Conservation (phyloP, 805 yeast genomes). For the Candida dendrica region DNA sequence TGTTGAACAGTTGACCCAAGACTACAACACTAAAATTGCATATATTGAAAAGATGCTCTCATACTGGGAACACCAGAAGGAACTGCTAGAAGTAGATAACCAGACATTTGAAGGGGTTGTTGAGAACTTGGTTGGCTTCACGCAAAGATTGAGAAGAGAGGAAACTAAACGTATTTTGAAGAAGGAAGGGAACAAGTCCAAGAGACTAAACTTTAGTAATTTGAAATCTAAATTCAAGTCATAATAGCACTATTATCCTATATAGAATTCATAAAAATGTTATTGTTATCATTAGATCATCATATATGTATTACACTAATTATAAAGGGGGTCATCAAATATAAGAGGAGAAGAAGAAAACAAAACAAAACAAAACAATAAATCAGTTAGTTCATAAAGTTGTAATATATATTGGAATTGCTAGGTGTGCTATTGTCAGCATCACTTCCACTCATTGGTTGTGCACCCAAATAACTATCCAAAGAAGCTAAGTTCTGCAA, state of each 20-base stretch:
- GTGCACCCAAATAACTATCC: constrained; percentile 11
- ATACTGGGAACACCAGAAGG: constrained; percentile 46
- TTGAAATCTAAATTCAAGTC: constrained; percentile 2
- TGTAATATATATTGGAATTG: constrained; percentile 5
- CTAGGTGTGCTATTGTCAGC: not conserved
- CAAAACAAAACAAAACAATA: not conserved
- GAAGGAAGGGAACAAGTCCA: constrained; percentile 21
- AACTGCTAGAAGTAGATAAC: constrained; percentile 53
- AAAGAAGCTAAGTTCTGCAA: constrained; percentile 18
- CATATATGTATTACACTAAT: no score
- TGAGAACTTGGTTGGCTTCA: constrained; percentile 83
- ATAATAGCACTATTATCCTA: not conserved
- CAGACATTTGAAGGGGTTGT: constrained; percentile 79
- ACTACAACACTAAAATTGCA: constrained; percentile 26
- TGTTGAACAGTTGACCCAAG: constrained; percentile 28
- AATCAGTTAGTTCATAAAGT: constrained; percentile 4
- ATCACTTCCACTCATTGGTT: not conserved
- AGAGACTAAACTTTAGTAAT: constrained; percentile 3
- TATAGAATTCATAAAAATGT: no score
- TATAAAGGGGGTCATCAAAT: no score
- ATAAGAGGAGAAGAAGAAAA: no score
- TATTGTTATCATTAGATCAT: not conserved
- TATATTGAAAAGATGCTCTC: constrained; percentile 31
- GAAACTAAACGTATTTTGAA: constrained; percentile 30
- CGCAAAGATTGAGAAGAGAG: constrained; percentile 66